Conservation (phyloP, 2,329 filamentous ascomycete genomes). For the Fusarium gaditjirri region DNA sequence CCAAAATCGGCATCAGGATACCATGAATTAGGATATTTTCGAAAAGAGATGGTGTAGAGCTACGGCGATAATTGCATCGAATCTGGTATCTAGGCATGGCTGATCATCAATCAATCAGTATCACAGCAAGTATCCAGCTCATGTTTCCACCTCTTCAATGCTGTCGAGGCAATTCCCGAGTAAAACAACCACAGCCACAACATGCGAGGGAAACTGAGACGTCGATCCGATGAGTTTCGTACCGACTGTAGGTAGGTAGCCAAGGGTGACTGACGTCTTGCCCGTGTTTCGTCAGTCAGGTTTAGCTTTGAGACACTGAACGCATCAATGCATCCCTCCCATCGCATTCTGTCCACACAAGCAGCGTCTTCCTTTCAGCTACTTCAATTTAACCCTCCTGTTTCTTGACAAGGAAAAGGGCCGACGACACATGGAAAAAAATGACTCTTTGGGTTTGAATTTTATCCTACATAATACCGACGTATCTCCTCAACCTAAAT, state of each 20-base stretch:
- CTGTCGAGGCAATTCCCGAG: constrained; percentile 18
- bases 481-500: constrained; percentile 1
- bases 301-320: constrained; percentile 41
- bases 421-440: background rate
- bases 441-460: background rate
- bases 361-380: background rate
- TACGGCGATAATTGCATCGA: background rate
- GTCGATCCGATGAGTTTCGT: constrained; percentile 18
- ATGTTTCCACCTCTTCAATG: background rate
- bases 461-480: constrained; percentile 5
- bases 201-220: constrained; percentile 28
- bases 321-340: constrained; percentile 31
- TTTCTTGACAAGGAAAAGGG: background rate
- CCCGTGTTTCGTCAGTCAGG: constrained; percentile 30
- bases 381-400: background rate
- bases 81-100: background rate
- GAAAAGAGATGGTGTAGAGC: constrained; percentile 28
- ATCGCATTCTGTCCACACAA: background rate
- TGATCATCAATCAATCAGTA: too few species aligned
- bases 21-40: constrained; percentile 30
- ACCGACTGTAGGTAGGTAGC: background rate
- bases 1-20: constrained; percentile 27
- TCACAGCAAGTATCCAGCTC: background rate
- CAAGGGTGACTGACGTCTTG: constrained; percentile 38
- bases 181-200: constrained; percentile 2